Evolutionary conservation across 805 yeast species (phyloP), one percentile per base, ranked within the genome.

Genomic region (Jamesozyma hellenica): DNA sequence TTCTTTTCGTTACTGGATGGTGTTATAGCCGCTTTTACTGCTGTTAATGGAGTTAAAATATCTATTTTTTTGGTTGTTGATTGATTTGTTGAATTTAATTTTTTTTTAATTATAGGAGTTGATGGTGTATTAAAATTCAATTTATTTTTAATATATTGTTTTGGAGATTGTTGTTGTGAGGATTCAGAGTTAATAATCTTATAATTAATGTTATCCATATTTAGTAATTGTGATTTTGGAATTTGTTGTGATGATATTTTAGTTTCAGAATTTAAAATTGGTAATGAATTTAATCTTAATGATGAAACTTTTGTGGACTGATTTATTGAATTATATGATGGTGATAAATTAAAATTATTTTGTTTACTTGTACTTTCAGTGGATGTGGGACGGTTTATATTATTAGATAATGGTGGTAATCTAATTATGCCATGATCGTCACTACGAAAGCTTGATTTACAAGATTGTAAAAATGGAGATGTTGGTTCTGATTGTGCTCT

Each of bases 1-100:
- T 61, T 64, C 42, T 62, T 65, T 9, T 52, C 55, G 15, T 47
- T 52, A 16, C 43, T 40, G 13, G 58, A 51, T 14, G 64, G 63
- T 16, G 61, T 53, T 12, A 56, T 51, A 3, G 51, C 50, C 4
- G 61, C 58, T 28, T 55, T 60, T 4, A 51, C 58, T 16, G 63
- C 58, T 3, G 61, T 58, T n/a, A 57, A 41, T 3, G 63, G 58
- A 5, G 64, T 55, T 12, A 53, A 41, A 36, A 55, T 42, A 39
- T 57, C 56, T 6, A 47, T 42, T 33, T 45, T 50, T 32, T 38
- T 52, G 44, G 35, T 16, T 28, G 45, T 12, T 28, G 34, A 14
- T 14, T 7, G 6, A 16, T 8, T 17, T n/a, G 27, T 12, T 6
- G 10, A 11, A 9, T 11, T 12, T n/a, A 5, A 11, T 43, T 42